Evolutionary conservation across 805 yeast genomes (phyloP).

Genomic region (Metschnikowia lachancei): DNA sequence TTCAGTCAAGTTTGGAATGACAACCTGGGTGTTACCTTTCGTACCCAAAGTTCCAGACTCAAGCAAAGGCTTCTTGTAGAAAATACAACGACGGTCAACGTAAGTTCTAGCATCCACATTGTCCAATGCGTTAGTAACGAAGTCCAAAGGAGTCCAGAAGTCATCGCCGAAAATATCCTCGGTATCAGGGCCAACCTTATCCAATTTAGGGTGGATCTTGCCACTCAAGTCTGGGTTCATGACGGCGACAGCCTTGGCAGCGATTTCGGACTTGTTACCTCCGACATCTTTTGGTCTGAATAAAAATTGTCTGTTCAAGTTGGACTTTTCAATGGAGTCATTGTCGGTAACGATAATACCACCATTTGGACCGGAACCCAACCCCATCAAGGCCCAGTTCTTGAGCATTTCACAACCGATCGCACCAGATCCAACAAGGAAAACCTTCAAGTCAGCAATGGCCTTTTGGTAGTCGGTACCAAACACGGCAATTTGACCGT

Average conservation of each 20-base stretch:
- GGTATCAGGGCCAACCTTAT: constrained; percentile 92
- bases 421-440: constrained; percentile 96
- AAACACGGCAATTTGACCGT: constrained; percentile 92
- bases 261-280: constrained; percentile 82
- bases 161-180: constrained; percentile 79
- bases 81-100: constrained; percentile 95
- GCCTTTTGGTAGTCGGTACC: constrained; percentile 74
- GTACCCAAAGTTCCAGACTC: constrained; percentile 98
- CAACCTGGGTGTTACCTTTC: constrained; percentile 96
- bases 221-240: constrained; percentile 86
- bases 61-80: constrained; percentile 82
- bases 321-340: constrained; percentile 93
- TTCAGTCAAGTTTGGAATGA: constrained; percentile 90
- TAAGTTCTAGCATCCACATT: constrained; percentile 97
- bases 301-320: constrained; percentile 92
- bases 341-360: constrained; percentile 84
- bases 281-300: constrained; percentile 96
- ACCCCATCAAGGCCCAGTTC: constrained; percentile 96
- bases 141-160: constrained; percentile 81
- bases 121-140: constrained; percentile 95
- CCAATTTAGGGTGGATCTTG: constrained; percentile 71
- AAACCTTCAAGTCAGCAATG: constrained; percentile 74
- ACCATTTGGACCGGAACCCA: constrained; percentile 90
- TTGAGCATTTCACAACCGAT: constrained; percentile 98
- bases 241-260: constrained; percentile 74